Evolutionary conservation across 805 yeast genomes (phyloP).

Genomic region (Candida bentonensis): DNA sequence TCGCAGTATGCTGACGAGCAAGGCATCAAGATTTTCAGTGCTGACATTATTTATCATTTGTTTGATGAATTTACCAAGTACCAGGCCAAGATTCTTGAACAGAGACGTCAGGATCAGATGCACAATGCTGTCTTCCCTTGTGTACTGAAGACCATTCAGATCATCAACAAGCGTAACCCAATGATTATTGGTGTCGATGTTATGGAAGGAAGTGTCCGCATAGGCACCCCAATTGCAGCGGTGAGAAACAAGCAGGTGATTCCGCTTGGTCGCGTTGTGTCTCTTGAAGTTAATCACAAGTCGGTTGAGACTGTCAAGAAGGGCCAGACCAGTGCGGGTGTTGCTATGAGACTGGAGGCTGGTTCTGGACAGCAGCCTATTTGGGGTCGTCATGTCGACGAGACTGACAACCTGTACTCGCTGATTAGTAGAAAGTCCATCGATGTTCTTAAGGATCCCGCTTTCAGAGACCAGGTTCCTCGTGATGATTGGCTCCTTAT

Average conservation of each 20-base stretch:
- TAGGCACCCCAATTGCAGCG: conserved; percentile 93
- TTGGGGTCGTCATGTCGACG: conserved; percentile 99
- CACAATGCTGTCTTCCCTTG: conserved; percentile 90
- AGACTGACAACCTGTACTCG: conserved; percentile 81
- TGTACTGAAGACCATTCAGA: conserved; percentile 86
- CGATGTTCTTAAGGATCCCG: conserved; percentile 96
- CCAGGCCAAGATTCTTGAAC: conserved; percentile 76
- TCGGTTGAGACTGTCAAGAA: conserved; percentile 66
- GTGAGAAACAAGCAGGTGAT: conserved; percentile 62
- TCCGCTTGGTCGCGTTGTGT: conserved; percentile 69
- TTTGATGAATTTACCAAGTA: conserved; percentile 90
- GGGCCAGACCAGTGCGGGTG: conserved; percentile 96
- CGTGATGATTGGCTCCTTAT: conserved; percentile 93
- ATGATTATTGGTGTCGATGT: conserved; percentile 99
- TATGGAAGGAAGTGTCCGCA: conserved; percentile 70
- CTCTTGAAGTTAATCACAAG: conserved; percentile 94
- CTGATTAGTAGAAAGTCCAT: conserved; percentile 78
- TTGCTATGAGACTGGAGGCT: conserved; percentile 92
- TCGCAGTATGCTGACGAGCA: conserved; percentile 95
- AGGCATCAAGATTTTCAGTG: conserved; percentile 81
- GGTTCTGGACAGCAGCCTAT: conserved; percentile 79
- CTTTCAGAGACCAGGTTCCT: conserved; percentile 86
- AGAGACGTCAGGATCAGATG: conserved; percentile 76
- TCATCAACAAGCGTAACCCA: conserved; percentile 96
- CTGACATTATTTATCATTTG: conserved; percentile 92